These are phyloP conservation scores for Maudiozyma serrabonitensis DNA, from an alignment of 805 yeast genomes.

Conservation along the genomic window DNA sequence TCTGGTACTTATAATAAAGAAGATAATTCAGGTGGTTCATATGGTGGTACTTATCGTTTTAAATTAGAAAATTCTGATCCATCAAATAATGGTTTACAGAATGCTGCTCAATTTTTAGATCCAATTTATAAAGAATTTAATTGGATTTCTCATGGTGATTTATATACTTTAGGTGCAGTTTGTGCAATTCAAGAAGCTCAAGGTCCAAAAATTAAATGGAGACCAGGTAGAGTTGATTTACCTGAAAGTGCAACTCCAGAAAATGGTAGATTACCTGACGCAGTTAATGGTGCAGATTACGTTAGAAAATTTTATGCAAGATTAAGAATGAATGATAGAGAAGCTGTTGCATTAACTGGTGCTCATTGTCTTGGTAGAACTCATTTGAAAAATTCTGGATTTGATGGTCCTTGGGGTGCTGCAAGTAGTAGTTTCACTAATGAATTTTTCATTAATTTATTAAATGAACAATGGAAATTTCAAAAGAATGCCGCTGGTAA, in stretches of 20 bases:
- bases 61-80: constrained; percentile 42
- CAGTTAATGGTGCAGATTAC: constrained; percentile 53
- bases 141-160: constrained; percentile 71
- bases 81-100: constrained; percentile 55
- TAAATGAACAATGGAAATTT: constrained; percentile 45
- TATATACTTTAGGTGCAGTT: constrained; percentile 73
- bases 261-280: constrained; percentile 69
- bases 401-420: constrained; percentile 86
- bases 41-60: constrained; percentile 59
- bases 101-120: constrained; percentile 47
- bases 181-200: constrained; percentile 69
- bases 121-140: constrained; percentile 47
- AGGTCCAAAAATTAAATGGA: constrained; percentile 75
- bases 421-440: constrained; percentile 66
- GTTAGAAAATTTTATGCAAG: constrained; percentile 54
- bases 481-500: constrained; percentile 51
- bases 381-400: constrained; percentile 61
- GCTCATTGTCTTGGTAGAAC: constrained; percentile 75
- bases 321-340: constrained; percentile 60
- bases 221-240: constrained; percentile 67
- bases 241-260: constrained; percentile 43
- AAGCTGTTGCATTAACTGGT: constrained; percentile 63
- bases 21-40: constrained; percentile 55
- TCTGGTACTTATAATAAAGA: constrained; percentile 68
- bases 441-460: constrained; percentile 53